Evolutionary conservation across 495 filamentous ascomycete species (phyloP), one percentile per base, ranked within the genome.

Genomic region (Clavariopsis aquatica): DNA sequence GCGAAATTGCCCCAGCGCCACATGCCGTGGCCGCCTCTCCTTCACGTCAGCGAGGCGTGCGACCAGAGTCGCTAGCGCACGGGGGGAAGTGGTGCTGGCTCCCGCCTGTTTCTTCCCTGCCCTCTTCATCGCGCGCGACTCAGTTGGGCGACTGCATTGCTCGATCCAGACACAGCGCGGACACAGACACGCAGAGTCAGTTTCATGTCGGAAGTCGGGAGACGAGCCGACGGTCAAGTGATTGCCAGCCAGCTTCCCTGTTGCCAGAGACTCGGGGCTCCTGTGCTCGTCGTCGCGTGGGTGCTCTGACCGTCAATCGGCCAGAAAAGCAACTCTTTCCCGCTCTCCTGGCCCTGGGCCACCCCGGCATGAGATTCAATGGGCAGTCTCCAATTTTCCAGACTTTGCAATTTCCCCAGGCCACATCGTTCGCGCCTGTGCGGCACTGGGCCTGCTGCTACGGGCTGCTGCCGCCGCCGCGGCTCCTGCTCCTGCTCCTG

Each of bases 341-440:
- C 62, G 55, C 56, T 20, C 51, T 66, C 34, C 4, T 56, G 62
- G 62, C 28, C 54, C 46, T 47, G 62, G 62, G 62, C 31, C 62
- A 8, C 17, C 62, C 53, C 54, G 26, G 52, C 34, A 47, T 23
- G 13, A 22, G 36, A 23, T 28, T 7, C 31, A 24, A 15, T 19
- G 52, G 51, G 45, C 51, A 24, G n/a, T 23, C 22, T 22, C 45
- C 38, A 47, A 49, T 49, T 22, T 60, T 45, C 57, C 41, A 23
- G 41, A 12, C 4, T 9, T 19, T n/a, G n/a, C n/a, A n/a, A n/a
- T n/a, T n/a, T n/a, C n/a, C n/a, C n/a, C 24, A 29, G 5, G 34
- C 23, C 43, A 17, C 43, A 52, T 46, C 24, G 46, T 15, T 60
- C 45, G 2, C n/a, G 1, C 22, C 34, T n/a, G 23, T 26, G 29